Percentiles rank a stretch among this genome's conserved stretches.
phyloP scores from a whole-genome alignment of 2,329 filamentous ascomycete species.

The Herpotrichia juniperi region DNA sequence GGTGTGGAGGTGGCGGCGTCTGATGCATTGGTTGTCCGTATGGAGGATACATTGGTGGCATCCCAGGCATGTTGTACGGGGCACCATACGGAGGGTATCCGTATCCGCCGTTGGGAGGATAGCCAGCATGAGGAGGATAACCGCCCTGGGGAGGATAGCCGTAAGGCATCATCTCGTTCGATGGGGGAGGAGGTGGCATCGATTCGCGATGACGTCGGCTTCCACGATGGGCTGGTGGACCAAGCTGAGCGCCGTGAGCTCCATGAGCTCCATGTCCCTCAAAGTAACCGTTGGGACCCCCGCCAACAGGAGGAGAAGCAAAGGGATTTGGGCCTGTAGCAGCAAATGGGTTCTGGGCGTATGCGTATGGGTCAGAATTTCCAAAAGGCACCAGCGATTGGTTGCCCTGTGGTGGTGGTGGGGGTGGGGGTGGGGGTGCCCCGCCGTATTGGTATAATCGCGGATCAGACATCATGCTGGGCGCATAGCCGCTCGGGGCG shows the following conservation, averaged over 20 bases:
- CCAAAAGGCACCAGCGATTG: slow-evolving; percentile 41
- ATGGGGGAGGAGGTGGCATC: slow-evolving; percentile 32
- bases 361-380: slow-evolving; percentile 46
- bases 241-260: not conserved
- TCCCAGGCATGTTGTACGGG: slow-evolving; percentile 32
- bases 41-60: slow-evolving; percentile 33
- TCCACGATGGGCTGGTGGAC: slow-evolving; percentile 13
- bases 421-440: slow-evolving; percentile 23
- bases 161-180: slow-evolving; percentile 44
- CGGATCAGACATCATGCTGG: slow-evolving; percentile 46
- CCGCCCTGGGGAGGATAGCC: slow-evolving; percentile 18
- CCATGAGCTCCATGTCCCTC: not conserved
- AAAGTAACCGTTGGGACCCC: slow-evolving; percentile 45
- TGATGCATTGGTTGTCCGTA: slow-evolving; percentile 25
- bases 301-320: slow-evolving; percentile 30
- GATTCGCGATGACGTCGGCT: slow-evolving; percentile 40
- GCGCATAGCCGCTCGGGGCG: slow-evolving; percentile 43
- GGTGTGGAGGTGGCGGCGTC: slow-evolving; percentile 29
- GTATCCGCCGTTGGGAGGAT: slow-evolving; percentile 22
- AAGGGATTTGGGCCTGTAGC: slow-evolving; percentile 46
- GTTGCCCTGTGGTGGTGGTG: slow-evolving; percentile 2
- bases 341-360: slow-evolving; percentile 41
- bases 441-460: slow-evolving; percentile 33
- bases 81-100: slow-evolving; percentile 37
- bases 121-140: slow-evolving; percentile 10